These are phyloP conservation scores for Psilocybe sp. DNA, from an alignment of 768 basidiomycete species.

Conservation along the genomic window DNA sequence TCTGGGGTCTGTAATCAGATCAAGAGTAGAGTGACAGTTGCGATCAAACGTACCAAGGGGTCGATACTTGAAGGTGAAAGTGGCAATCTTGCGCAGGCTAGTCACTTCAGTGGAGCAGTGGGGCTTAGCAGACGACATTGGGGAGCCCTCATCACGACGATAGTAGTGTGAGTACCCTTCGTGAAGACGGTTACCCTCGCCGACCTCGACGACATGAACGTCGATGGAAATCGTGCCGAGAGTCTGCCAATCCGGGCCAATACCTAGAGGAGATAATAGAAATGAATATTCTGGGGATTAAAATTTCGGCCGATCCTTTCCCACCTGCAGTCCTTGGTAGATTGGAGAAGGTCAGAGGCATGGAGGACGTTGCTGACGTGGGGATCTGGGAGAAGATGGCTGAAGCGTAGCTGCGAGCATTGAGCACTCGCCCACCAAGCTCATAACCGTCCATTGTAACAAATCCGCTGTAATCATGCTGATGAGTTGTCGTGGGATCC, in stretches of 20 bases:
- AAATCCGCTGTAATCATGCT: conserved; percentile 26
- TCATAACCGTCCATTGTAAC: conserved; percentile 28
- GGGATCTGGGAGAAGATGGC: conserved; percentile 30
- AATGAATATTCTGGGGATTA: neutral
- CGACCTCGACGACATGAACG: conserved; percentile 27
- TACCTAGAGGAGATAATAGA: conserved; percentile 12
- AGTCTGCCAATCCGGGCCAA: conserved; percentile 22
- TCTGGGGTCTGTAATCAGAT: conserved; percentile 1
- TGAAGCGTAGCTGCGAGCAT: conserved; percentile 26
- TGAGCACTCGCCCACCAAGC: conserved; percentile 27
- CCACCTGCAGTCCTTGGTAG: conserved; percentile 21
- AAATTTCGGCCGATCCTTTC: neutral
- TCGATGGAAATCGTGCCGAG: conserved; percentile 28
- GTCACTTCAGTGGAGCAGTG: conserved; percentile 29
- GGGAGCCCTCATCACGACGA: conserved; percentile 22
- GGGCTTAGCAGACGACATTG: conserved; percentile 26
- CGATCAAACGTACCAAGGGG: conserved; percentile 19
- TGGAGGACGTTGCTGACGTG: conserved; percentile 26
- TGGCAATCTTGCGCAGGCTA: conserved; percentile 28
- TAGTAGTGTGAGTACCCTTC: conserved; percentile 26
- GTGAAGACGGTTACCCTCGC: conserved; percentile 26
- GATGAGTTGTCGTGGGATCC: conserved; percentile 17
- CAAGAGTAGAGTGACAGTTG: neutral
- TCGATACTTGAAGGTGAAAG: conserved; percentile 29
- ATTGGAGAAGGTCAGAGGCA: conserved; percentile 21